These are phyloP conservation scores for Scedosporium apiospermum DNA, from an alignment of 2,329 filamentous ascomycete genomes.

Conservation along the genomic window DNA sequence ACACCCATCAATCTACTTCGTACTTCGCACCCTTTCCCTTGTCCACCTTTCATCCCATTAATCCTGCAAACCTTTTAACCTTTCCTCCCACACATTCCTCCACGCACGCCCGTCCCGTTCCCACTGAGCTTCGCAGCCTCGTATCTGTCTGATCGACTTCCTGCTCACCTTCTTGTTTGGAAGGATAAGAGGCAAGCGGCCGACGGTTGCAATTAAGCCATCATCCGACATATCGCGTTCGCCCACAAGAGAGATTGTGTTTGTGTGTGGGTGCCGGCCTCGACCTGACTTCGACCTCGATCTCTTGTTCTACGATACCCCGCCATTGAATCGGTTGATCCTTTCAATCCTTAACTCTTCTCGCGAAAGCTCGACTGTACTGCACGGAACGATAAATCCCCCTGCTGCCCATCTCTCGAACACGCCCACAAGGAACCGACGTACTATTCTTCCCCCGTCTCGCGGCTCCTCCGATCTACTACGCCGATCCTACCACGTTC, in stretches of 20 bases:
- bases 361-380: background rate
- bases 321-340: conserved; percentile 1
- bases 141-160: conserved; percentile 4
- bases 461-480: background rate
- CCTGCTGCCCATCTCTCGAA: background rate
- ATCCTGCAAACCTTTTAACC: background rate
- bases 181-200: background rate
- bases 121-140: background rate
- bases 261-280: too few species aligned
- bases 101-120: background rate
- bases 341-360: background rate
- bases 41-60: background rate
- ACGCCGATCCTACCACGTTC: background rate
- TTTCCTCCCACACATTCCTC: background rate
- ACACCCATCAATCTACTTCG: background rate
- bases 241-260: too few species aligned
- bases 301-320: background rate
- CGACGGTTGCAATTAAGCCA: background rate
- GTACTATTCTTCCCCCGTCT: background rate
- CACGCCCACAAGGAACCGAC: background rate
- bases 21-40: background rate
- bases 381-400: background rate
- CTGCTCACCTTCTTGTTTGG: background rate
- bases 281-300: too few species aligned
- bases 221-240: background rate